Conservation (phyloP, 305 asterid species). For the Fraxinus greggii region DNA sequence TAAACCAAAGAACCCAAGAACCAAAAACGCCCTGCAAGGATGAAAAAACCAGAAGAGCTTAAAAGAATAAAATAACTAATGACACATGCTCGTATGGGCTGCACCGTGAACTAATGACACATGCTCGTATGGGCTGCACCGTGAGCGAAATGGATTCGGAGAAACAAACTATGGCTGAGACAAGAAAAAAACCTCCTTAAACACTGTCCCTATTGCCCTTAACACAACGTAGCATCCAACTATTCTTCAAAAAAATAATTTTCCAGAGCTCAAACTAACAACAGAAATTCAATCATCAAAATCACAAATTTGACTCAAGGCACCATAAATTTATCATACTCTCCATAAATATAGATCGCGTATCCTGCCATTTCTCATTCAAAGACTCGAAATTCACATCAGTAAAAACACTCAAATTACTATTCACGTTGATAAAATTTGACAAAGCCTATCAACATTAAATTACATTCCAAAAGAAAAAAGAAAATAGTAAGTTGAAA, state of each 20-base stretch:
- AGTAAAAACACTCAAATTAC: conserved; percentile 13
- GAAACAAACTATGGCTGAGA: neutral
- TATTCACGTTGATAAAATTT: conserved; percentile 3
- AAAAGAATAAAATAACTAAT: neutral
- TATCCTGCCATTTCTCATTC: neutral
- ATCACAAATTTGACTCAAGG: neutral
- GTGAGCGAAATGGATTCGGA: conserved; percentile 9
- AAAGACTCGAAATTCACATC: conserved; percentile 12
- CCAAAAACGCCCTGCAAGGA: neutral
- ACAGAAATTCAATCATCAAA: neutral
- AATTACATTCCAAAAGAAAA: neutral
- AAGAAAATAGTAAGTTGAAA: conserved; percentile 4
- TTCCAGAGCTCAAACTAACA: neutral
- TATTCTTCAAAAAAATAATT: neutral
- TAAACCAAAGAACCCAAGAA: neutral
- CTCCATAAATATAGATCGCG: neutral
- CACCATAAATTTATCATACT: neutral
- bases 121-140: neutral
- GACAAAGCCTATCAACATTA: neutral
- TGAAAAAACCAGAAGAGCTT: neutral
- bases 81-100: neutral
- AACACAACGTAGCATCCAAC: neutral
- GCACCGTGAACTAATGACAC: conserved; percentile 18
- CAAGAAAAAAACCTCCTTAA: neutral
- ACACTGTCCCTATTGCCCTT: neutral